These are phyloP conservation scores for Cutaneotrichosporon sp. DNA, from an alignment of 1,284 basidiomycete species.

Conservation along the genomic window DNA sequence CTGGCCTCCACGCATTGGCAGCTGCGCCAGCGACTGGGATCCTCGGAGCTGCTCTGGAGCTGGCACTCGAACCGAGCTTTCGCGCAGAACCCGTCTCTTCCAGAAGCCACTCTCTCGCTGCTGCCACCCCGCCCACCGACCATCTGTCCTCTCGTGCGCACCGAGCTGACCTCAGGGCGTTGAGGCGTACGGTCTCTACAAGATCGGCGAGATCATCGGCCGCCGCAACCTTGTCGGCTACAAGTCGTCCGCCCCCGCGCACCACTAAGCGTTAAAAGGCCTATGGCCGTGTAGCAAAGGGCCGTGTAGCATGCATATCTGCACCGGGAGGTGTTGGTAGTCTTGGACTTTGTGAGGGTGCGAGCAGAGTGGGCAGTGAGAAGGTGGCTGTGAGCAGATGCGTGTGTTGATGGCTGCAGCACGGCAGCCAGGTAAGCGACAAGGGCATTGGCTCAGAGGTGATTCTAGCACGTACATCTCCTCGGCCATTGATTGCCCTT, in stretches of 20 bases:
- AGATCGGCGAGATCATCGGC: slow-evolving; percentile 90
- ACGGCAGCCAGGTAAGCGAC: no score
- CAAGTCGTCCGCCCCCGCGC: slow-evolving; percentile 51
- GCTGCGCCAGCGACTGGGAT: no score
- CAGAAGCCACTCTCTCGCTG: not conserved
- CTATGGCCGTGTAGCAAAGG: slow-evolving; percentile 4
- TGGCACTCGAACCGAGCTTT: no score
- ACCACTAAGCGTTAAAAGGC: slow-evolving; percentile 25
- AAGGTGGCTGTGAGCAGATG: no score
- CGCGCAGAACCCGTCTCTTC: no score
- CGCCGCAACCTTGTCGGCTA: slow-evolving; percentile 82
- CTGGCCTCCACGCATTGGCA: no score
- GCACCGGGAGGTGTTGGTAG: slow-evolving; percentile 7
- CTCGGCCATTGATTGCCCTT: no score
- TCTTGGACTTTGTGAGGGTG: not conserved
- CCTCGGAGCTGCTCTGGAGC: no score
- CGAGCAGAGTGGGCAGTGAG: no score
- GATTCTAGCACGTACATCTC: no score
- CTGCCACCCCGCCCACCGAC: not conserved
- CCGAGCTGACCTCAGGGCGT: slow-evolving; percentile 53
- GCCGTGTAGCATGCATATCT: slow-evolving; percentile 27
- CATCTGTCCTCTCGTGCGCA: not conserved
- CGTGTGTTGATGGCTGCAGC: no score
- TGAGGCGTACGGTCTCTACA: slow-evolving; percentile 61
- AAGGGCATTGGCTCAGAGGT: no score